Evolutionary conservation across 306 rosid genomes (phyloP).

Genomic region (Vigna unguiculata): DNA sequence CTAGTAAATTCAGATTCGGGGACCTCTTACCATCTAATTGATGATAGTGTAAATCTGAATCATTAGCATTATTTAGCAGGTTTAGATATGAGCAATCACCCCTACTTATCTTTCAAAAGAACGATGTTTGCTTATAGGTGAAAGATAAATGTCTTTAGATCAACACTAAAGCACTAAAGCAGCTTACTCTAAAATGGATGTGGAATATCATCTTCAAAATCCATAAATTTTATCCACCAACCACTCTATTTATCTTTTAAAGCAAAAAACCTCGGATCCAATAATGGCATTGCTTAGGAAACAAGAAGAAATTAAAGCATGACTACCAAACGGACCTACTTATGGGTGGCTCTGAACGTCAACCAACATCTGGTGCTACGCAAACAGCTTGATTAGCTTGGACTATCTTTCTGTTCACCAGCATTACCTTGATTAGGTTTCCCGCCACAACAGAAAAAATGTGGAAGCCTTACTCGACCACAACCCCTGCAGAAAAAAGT

Average conservation of each 20-base stretch:
- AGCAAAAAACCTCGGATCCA: constrained; percentile 8
- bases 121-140: background rate
- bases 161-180: background rate
- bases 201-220: constrained; percentile 25
- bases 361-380: constrained; percentile 32
- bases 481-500: constrained; percentile 43
- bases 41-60: background rate
- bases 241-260: constrained; percentile 36
- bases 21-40: background rate
- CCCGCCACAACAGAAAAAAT: constrained; percentile 58
- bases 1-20: background rate
- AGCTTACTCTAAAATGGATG: constrained; percentile 29
- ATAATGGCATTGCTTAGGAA: constrained; percentile 27
- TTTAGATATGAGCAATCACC: background rate
- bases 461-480: constrained; percentile 59
- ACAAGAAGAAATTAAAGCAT: constrained; percentile 40
- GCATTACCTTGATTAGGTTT: constrained; percentile 31
- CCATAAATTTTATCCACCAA: constrained; percentile 23
- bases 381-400: constrained; percentile 41
- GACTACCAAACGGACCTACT: constrained; percentile 29
- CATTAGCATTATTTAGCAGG: background rate
- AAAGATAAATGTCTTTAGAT: constrained; percentile 25
- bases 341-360: constrained; percentile 18
- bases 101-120: background rate
- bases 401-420: constrained; percentile 38